Evolutionary conservation across 2,329 filamentous ascomycete genomes (phyloP), one percentile per base, ranked within the genome.

Genomic region (Fusarium penzigii): DNA sequence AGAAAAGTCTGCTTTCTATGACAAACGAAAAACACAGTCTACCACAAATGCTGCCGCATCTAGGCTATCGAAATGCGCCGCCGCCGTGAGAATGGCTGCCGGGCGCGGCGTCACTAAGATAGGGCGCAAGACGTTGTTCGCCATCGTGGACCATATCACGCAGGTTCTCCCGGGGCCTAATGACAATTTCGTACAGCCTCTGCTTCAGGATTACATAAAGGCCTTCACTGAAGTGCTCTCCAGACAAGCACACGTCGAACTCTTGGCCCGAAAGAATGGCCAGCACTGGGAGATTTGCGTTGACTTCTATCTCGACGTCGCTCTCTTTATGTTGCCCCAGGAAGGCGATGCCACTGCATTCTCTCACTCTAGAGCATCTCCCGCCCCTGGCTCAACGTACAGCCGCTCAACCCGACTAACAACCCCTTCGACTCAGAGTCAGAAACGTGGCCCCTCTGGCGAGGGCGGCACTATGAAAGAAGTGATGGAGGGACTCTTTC

Each of bases 201-300:
- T 99, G 6, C 74, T 86, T 20, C 79, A 85, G 44, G 85, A 94
- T 65, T 96, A 97, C 68, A 80, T 90, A 59, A 96, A 90, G 73
- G 82, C 86, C 17, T 74, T 99, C 59, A 77, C 82, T 5, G 78
- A 82, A 29, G 72, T 97, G 3, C 79, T 97, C 16, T 83, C 85
- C 40, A 83, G 89, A 63, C 83, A 85, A 42, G 81, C 90, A 16
- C 91, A 95, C 68, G 85, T 89, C 29, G 95, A 97, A 70, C 86
- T 92, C 63, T 77, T 97, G 12, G 81, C 84, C 11, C 72, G 77
- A 20, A 70, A 75, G 14, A 69, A 74, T 3, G 76, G 75, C 17
- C 78, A 83, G 13, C 79, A 84, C 51, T 96, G 92, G 92, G 75
- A 84, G 44, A 72, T 74, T 10, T 82, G 87, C 46, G 80, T 89